A percentile compares a stretch with the other conserved stretches of the same genome.
Evolutionary conservation across 2,329 filamentous ascomycete genomes (phyloP).

Genomic region (Calonectria pteridis): DNA sequence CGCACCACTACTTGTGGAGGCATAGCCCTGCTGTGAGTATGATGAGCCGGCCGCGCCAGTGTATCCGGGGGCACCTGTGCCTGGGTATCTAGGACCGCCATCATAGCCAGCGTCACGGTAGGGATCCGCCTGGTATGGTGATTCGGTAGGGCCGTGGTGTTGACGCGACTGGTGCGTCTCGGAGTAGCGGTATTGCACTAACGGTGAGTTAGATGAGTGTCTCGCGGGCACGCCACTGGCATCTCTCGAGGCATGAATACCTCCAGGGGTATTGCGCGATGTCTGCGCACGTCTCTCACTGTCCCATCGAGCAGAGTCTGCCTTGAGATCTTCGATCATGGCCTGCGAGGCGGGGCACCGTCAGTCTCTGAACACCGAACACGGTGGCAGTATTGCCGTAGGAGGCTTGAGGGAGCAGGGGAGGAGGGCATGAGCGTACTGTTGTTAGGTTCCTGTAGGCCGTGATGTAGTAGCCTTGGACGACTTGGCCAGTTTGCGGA

Average conservation of each 20-base stretch:
- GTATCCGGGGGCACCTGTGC: constrained; percentile 63
- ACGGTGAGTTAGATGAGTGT: constrained; percentile 69
- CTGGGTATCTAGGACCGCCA: constrained; percentile 61
- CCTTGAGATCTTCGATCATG: constrained; percentile 74
- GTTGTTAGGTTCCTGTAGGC: constrained; percentile 84
- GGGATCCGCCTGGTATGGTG: constrained; percentile 50
- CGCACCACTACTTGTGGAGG: constrained; percentile 47
- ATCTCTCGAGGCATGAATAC: constrained; percentile 68
- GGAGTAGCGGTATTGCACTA: constrained; percentile 70
- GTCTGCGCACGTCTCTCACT: constrained; percentile 69
- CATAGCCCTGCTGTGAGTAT: constrained; percentile 48
- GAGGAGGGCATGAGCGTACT: constrained; percentile 67
- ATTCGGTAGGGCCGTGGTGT: constrained; percentile 61
- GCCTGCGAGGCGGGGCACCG: constrained; percentile 55
- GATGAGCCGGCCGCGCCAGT: constrained; percentile 57
- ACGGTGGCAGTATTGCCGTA: neutral
- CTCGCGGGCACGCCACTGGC: constrained; percentile 60
- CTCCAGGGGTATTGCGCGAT: constrained; percentile 66
- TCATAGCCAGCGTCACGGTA: constrained; percentile 59
- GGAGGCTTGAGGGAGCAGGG: neutral
- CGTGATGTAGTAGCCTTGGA: constrained; percentile 81
- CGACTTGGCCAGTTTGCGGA: constrained; percentile 68
- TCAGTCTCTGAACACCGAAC: constrained; percentile 28
- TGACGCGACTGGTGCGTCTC: constrained; percentile 63
- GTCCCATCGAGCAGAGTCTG: constrained; percentile 72